These are phyloP conservation scores for Nakaseomyces bracarensis DNA, from an alignment of 1,139 yeast species.

Conservation along the genomic window DNA sequence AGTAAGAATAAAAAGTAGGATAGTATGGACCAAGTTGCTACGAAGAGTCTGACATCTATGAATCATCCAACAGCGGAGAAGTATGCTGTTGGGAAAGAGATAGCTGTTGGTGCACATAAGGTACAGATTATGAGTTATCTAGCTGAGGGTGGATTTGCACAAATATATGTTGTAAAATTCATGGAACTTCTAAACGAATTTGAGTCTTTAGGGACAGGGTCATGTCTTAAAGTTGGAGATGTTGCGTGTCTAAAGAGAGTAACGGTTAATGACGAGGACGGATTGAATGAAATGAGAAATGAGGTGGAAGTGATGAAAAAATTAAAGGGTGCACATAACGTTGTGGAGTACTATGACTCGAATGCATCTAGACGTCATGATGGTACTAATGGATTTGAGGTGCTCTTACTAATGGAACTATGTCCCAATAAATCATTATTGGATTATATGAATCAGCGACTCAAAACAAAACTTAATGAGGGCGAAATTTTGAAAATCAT, in stretches of 20 bases:
- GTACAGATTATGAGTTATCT: constrained; percentile 51
- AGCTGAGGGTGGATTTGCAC: constrained; percentile 72
- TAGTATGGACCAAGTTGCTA: not conserved
- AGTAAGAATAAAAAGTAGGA: too few species aligned
- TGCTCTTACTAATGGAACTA: constrained; percentile 83
- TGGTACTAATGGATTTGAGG: constrained; percentile 50
- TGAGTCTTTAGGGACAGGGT: constrained; percentile 10
- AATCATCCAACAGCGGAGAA: constrained; percentile 13
- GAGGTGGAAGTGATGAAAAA: constrained; percentile 86
- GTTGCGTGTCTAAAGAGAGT: constrained; percentile 69
- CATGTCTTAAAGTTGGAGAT: constrained; percentile 28
- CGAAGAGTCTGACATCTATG: constrained; percentile 1
- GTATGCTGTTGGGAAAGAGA: constrained; percentile 42
- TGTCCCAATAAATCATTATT: constrained; percentile 81
- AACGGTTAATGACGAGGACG: constrained; percentile 63
- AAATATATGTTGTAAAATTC: constrained; percentile 53
- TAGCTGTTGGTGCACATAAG: constrained; percentile 58
- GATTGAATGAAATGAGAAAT: constrained; percentile 57
- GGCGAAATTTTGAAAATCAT: constrained; percentile 74
- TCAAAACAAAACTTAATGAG: constrained; percentile 73
- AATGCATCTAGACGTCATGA: constrained; percentile 69
- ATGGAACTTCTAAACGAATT: constrained; percentile 25
- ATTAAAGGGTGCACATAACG: constrained; percentile 63
- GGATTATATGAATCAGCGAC: constrained; percentile 86
- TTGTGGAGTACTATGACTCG: constrained; percentile 86